These are phyloP conservation scores for Populus simonii DNA, from an alignment of 345 rosid species.

Conservation along the genomic window DNA sequence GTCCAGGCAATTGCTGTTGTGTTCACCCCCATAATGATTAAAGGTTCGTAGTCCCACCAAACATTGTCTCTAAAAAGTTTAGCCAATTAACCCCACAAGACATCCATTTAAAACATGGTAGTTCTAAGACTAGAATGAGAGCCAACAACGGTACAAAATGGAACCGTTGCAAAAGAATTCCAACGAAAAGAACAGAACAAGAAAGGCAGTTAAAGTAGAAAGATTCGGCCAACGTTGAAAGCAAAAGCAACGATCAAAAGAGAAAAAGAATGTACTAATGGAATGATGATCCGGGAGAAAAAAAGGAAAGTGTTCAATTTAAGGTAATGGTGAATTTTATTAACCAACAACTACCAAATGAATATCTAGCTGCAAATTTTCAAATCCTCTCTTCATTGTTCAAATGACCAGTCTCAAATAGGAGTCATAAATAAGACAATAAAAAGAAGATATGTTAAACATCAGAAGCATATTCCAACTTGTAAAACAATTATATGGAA, in stretches of 20 bases:
- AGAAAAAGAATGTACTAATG: not conserved
- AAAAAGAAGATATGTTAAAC: conserved; percentile 1
- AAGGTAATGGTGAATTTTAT: not conserved
- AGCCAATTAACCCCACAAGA: not conserved
- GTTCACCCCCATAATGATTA: not conserved
- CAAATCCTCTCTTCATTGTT: not conserved
- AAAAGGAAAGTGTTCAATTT: not conserved
- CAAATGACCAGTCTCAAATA: not conserved
- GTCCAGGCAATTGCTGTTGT: not conserved
- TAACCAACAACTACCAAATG: not conserved
- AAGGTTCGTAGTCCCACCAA: not conserved
- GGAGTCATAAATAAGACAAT: conserved; percentile 1
- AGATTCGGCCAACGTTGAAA: not conserved
- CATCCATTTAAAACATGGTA: not conserved
- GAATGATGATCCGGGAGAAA: not conserved
- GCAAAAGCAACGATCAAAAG: not conserved
- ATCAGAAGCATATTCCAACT: conserved; percentile 25
- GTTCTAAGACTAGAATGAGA: not conserved
- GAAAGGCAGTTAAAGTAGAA: not conserved
- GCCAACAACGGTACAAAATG: not conserved
- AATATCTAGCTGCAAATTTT: not conserved
- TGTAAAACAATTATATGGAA: conserved; percentile 1
- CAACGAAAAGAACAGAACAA: not conserved
- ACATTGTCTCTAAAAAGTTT: not conserved
- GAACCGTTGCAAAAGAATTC: not conserved